Base-by-base conservation (phyloP, 2,329 filamentous ascomycete species). In the Beauveria bassiana region DNA sequence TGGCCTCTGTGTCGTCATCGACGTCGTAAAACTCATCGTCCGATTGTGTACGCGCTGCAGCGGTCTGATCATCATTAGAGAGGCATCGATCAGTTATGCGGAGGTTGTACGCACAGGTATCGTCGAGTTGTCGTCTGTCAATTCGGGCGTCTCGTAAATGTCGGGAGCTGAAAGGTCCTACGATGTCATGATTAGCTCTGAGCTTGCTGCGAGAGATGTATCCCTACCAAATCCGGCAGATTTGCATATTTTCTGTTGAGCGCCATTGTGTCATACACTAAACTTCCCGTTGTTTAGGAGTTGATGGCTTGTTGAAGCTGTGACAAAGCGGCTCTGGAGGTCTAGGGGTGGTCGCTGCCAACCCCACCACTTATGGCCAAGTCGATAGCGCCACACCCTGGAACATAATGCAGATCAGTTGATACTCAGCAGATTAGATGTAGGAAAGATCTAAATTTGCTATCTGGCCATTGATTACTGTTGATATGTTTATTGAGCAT, bases 81-180 rank as follows among this genome's bases (percentile, higher is more conserved):
- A 70, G 61, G 70, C 61, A 45, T 50, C 45, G 6, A 50, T 6
- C 2, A 45, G n/a, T n/a, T 20, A 38, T 51, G 18, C 18, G 26
- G 46, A 12, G 24, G 9, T 46, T 46, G 51, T 50, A 74, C 84
- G 74, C 78, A 93, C 90, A 61, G 87, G 90, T 62, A 92, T 78
- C 53, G 92, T 96, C 24, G 92, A 96, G 65, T 86, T 89, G 74
- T 96, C 93, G 71, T 96, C 91, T 61, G 89, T 93, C 66, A 97
- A 79, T 61, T 96, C 93, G 66, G 93, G 93, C 18, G 95, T 98
- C 76, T 98, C 93, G 79, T 97, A 98, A 69, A 96, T 91, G 71
- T 98, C 95, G 66, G 93, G 93, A 31, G 93, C 92, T 60, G 88
- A 89, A 45, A 61, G 59, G 76, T 97, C 93, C 90, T 96, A 67